Base-by-base conservation (phyloP, 1,139 yeast species). In the Meyerozyma athensensis region DNA sequence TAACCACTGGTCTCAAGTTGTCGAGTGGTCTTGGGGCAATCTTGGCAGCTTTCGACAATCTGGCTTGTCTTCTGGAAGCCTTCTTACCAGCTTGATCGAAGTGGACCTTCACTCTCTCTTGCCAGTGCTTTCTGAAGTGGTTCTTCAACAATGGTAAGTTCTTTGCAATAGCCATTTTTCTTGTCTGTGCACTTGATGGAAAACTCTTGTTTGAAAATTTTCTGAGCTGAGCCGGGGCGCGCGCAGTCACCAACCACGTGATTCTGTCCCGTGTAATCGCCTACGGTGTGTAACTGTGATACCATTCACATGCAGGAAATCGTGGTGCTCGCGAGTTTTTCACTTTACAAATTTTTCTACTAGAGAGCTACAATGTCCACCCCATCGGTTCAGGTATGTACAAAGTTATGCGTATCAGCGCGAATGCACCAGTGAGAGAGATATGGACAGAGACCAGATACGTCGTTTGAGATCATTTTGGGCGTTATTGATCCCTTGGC, bases 81-180 rank as follows among this genome's bases (percentile, higher is more conserved):
- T 92, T 92, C 84, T 89, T 87, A 72, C 97, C 97, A 64, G 97
- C 95, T 80, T 92, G 97, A 90, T 90, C 96, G 68, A 90, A 84
- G 89, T 92, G 97, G 63, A 87, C 96, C 74, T 79, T 86, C 81
- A 92, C 99, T 72, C 98, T 87, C 77, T 86, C 95, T 79, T 92
- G 97, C 99, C 99, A 92, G 95, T 89, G 92, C 86, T 92, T 92
- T 81, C 94, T 83, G 87, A 86, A 86, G 79, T 86, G 95, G 78
- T 84, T 84, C 81, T 84, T 85, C 78, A 83, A 89, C 80, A 90
- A 78, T 83, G 97, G 95, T 75, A 84, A 79, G 77, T 92, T 92
- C 90, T 92, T 89, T 65, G 92, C 74, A 79, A 92, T 87, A 76
- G 97, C 97, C 92, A 74, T 69, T 56, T n/a, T 60, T 61, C 51